Evolutionary conservation across 805 yeast genomes (phyloP).

Genomic region (Teunomyces gatunensis): DNA sequence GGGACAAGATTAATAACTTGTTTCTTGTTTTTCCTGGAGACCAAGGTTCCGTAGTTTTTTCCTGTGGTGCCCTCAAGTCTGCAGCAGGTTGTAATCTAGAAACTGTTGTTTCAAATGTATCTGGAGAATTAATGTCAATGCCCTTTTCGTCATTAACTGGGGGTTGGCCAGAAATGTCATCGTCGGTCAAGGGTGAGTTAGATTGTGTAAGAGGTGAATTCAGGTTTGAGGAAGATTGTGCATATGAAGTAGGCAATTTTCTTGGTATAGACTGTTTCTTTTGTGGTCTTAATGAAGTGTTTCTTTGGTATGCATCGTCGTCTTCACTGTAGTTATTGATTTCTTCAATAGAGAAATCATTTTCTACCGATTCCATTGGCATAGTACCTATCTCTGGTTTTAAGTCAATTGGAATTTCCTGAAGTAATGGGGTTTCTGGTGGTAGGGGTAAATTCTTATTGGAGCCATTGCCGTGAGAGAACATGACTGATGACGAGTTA

Average conservation of each 20-base stretch:
- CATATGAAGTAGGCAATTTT: constrained; percentile 5
- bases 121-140: background rate
- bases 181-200: constrained; percentile 9
- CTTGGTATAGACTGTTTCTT: constrained; percentile 1
- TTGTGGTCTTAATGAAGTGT: constrained; percentile 10
- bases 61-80: constrained; percentile 11
- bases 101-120: constrained; percentile 1
- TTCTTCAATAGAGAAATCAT: constrained; percentile 36
- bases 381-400: background rate
- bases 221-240: background rate
- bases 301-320: constrained; percentile 15
- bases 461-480: background rate
- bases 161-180: constrained; percentile 3
- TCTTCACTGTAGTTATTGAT: constrained; percentile 38
- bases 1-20: constrained; percentile 37
- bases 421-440: background rate
- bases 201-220: constrained; percentile 14
- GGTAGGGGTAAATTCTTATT: constrained; percentile 9
- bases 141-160: constrained; percentile 13
- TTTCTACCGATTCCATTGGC: constrained; percentile 1
- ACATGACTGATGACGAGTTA: background rate
- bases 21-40: constrained; percentile 15
- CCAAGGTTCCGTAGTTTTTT: constrained; percentile 1
- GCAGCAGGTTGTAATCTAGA: constrained; percentile 14
- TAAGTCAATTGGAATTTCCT: constrained; percentile 7